phyloP scores from a whole-genome alignment of 768 basidiomycete genomes.

The Sporobolomyces phaffii region DNA sequence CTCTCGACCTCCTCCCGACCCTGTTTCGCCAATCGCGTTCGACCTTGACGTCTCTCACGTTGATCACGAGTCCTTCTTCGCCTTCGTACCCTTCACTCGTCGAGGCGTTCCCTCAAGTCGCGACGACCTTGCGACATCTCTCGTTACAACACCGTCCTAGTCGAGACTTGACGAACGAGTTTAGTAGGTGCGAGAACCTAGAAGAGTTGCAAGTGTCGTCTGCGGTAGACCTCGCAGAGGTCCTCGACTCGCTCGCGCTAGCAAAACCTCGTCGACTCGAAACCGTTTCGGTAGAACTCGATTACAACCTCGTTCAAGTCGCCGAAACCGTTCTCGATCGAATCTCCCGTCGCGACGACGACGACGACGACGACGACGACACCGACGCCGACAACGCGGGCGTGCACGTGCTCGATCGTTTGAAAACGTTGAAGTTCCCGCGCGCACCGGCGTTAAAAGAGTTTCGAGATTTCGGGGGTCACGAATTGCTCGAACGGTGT shows the following conservation, averaged over 20 bases:
- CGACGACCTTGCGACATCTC: conserved; percentile 11
- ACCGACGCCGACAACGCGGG: too few species aligned
- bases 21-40: conserved; percentile 1
- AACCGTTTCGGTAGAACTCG: conserved; percentile 20
- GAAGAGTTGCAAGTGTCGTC: conserved; percentile 2
- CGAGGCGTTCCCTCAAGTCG: conserved; percentile 8
- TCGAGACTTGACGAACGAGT: neutral
- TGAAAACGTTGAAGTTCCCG: conserved; percentile 14
- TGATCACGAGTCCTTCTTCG: conserved; percentile 9
- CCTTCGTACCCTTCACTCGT: conserved; percentile 18
- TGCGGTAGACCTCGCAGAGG: conserved; percentile 10
- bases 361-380: too few species aligned
- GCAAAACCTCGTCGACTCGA: neutral
- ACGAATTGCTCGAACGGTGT: neutral
- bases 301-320: conserved; percentile 25
- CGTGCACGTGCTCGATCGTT: neutral
- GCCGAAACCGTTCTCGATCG: neutral
- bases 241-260: conserved; percentile 9
- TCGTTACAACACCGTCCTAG: conserved; percentile 26
- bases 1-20: neutral
- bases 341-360: too few species aligned
- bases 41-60: conserved; percentile 15
- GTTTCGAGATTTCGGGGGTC: conserved; percentile 14
- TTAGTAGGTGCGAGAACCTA: neutral
- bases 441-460: neutral